phyloP scores from a whole-genome alignment of 1,139 yeast genomes.

The Suhomyces bokatorum region DNA sequence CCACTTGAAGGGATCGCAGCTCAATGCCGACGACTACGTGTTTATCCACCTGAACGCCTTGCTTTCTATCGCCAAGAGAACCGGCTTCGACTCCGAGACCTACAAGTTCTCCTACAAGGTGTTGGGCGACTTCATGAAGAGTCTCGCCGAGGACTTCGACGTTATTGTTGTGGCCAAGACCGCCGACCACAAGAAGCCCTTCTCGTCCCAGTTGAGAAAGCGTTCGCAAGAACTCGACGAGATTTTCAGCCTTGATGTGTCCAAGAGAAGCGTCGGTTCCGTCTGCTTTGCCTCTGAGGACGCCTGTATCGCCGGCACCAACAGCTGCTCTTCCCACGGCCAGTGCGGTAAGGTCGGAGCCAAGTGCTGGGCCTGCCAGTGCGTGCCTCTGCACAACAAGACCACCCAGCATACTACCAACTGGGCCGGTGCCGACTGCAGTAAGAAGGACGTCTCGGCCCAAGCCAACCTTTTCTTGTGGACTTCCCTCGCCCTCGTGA shows the following conservation, averaged over 20 bases:
- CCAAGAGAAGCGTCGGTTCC: constrained; percentile 21
- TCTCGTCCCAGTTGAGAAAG: constrained; percentile 7
- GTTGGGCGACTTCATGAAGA: constrained; percentile 31
- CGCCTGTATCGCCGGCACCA: constrained; percentile 54
- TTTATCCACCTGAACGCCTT: constrained; percentile 44
- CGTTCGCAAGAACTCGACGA: constrained; percentile 21
- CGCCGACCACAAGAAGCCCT: constrained; percentile 6
- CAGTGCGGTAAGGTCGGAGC: constrained; percentile 43
- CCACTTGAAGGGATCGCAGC: constrained; percentile 23
- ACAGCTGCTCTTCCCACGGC: constrained; percentile 66
- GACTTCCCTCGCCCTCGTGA: constrained; percentile 53
- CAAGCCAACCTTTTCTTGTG: constrained; percentile 69
- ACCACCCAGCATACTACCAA: constrained; percentile 51
- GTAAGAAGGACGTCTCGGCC: constrained; percentile 62
- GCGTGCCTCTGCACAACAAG: constrained; percentile 52
- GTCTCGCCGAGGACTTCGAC: constrained; percentile 31
- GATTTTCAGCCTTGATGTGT: constrained; percentile 26
- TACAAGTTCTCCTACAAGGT: constrained; percentile 38
- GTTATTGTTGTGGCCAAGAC: constrained; percentile 27
- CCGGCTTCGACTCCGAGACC: constrained; percentile 43
- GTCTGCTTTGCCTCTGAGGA: constrained; percentile 47
- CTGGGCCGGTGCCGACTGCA: constrained; percentile 70
- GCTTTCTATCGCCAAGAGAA: constrained; percentile 40
- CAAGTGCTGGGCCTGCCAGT: constrained; percentile 58
- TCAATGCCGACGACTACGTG: constrained; percentile 24